Evolutionary conservation across 2,329 filamentous ascomycete genomes (phyloP).

Genomic region (Pseudocercospora eumusae): DNA sequence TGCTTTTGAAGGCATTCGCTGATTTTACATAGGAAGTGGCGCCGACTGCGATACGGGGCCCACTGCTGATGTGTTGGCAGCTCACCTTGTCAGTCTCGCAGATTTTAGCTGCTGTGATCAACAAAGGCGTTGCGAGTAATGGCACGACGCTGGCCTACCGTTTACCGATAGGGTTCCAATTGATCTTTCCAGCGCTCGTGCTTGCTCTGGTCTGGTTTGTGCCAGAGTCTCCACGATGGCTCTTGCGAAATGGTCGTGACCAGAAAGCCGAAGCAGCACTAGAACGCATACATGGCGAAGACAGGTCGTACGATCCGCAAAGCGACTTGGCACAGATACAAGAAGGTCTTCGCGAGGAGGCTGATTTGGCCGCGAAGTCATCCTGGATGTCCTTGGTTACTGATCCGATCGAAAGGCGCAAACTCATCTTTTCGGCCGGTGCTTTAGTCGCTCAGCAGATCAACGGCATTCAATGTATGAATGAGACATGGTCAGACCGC

Average conservation of each 20-base stretch:
- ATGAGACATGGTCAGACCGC: not conserved
- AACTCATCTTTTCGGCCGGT: not conserved
- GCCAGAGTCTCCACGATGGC: not conserved
- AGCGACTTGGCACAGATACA: not conserved
- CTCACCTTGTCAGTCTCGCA: not conserved
- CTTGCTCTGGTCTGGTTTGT: not conserved
- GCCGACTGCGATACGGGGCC: not conserved
- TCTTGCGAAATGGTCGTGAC: not conserved
- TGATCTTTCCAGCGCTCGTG: not conserved
- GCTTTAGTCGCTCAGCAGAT: not conserved
- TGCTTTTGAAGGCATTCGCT: not conserved
- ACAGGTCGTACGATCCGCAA: not conserved
- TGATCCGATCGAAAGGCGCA: not conserved
- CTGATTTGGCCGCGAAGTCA: not conserved
- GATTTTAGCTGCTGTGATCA: not conserved
- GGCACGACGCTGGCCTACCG: not conserved
- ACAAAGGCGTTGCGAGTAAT: not conserved
- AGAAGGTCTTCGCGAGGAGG: not conserved
- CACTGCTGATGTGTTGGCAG: not conserved
- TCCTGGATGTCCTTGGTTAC: not conserved
- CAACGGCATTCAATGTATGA: slow-evolving; percentile 2
- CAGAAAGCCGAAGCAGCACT: not conserved
- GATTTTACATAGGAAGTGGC: not conserved
- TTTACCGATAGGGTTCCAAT: not conserved
- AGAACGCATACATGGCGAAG: not conserved